Conservation (phyloP, 1,139 yeast genomes). For the Protomyces lactucae-debilis region DNA sequence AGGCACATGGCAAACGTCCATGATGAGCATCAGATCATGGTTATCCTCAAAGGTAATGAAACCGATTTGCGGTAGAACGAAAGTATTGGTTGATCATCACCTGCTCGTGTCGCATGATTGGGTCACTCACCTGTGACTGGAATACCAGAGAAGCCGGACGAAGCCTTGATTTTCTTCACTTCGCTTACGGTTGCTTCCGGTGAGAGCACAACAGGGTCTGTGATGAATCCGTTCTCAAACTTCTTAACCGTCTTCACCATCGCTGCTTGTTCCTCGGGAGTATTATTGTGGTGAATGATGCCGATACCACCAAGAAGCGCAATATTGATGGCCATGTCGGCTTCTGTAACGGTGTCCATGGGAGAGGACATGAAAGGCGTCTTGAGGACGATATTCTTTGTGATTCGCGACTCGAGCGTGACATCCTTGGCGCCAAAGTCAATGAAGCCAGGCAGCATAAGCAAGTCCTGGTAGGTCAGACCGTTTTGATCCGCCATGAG, state of each 20-base stretch:
- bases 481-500: conserved; percentile 89
- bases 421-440: conserved; percentile 79
- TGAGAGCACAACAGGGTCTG: conserved; percentile 81
- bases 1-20: not conserved
- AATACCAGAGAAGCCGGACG: conserved; percentile 91
- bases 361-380: conserved; percentile 97
- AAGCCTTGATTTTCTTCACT: conserved; percentile 63
- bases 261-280: conserved; percentile 95
- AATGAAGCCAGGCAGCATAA: conserved; percentile 73
- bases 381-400: conserved; percentile 85
- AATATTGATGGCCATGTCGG: conserved; percentile 97
- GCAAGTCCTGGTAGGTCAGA: conserved; percentile 91
- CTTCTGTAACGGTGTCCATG: conserved; percentile 98
- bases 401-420: conserved; percentile 72
- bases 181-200: conserved; percentile 76
- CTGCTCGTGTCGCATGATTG: not conserved
- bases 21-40: conserved; percentile 7
- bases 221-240: conserved; percentile 95
- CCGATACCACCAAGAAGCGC: conserved; percentile 99
- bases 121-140: conserved; percentile 95
- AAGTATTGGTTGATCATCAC: conserved; percentile 79
- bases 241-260: conserved; percentile 97
- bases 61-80: conserved; percentile 98
- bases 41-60: conserved; percentile 94
- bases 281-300: conserved; percentile 94